Base-by-base conservation (phyloP, 2,329 filamentous ascomycete genomes). In the Rhinocladiella mackenziei region DNA sequence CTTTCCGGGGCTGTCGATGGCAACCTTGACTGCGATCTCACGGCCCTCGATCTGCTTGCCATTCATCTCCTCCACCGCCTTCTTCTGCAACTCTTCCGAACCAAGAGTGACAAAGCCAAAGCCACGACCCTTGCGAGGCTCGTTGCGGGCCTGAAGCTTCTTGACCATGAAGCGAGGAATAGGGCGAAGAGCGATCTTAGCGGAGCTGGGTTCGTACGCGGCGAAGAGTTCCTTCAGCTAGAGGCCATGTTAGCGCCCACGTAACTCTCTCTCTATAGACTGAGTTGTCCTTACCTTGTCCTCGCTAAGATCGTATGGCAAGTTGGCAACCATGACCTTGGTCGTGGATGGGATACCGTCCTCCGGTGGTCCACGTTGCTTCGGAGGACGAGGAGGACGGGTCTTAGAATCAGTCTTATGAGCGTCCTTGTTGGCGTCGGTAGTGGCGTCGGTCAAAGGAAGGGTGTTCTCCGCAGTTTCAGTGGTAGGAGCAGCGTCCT, bases 121-220 rank as follows among this genome's bases (percentile, higher is more conserved):
- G 57, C 92, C 92, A 76, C 92, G 92, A 51, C 92, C 92, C 84
- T 98, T 98, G 76, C 92, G 92, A 62, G 91, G 83, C 76, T 98
- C 92, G 65, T 89, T 89, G 66, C 92, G 91, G 62, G 91, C 89
- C 75, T 95, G 89, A 53, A 98, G 87, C 81, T 98, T 98, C 84
- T 96, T 96, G 74, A 98, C 92, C 92, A 98, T 98, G 78, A 97
- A 98, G 62, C 91, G 89, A 59, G 92, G 92, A 59, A 98, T 98
- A 39, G 92, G 92, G 62, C 92, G 91, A 60, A 98, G 87, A 57
- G 92, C 92, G 64, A 98, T 97, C 82, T 97, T 98, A 69, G 92
- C 91, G 56, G 89, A 94, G 59, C 84, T 84, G 51, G 92, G 92
- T 65, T 89, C 78, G 76, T 96, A 98, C 54, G 81, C 86, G 63